A percentile compares a stretch with the other conserved stretches of the same genome.
Conservation (phyloP, 2,329 filamentous ascomycete genomes). For the Parastagonospora avenae region DNA sequence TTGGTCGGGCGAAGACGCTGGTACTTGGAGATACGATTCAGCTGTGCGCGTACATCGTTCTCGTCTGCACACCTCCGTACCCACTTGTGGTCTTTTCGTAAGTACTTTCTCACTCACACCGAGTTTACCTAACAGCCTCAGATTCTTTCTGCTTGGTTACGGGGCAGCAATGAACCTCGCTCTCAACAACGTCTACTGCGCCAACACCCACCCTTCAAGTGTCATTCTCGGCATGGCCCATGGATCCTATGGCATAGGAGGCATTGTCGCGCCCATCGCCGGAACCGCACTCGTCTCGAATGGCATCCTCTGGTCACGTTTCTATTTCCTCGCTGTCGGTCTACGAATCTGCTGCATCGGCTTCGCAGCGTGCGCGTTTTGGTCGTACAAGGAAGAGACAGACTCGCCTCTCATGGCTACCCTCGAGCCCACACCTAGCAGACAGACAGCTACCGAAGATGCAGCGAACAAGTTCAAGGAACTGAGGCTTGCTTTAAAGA, state of each 20-base stretch:
- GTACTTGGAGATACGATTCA: conserved; percentile 64
- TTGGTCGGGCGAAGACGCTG: conserved; percentile 70
- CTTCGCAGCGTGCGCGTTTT: conserved; percentile 71
- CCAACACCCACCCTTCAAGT: conserved; percentile 58
- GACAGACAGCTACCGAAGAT: conserved; percentile 39
- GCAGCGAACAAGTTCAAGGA: conserved; percentile 55
- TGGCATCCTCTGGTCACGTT: conserved; percentile 69
- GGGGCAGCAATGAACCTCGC: conserved; percentile 59
- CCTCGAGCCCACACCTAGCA: conserved; percentile 51
- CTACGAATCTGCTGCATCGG: conserved; percentile 62
- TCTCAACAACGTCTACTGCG: conserved; percentile 62
- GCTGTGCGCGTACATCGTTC: conserved; percentile 65
- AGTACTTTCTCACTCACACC: conserved; percentile 9
- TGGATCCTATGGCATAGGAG: conserved; percentile 62
- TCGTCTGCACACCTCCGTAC: conserved; percentile 73
- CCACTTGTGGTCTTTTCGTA: conserved; percentile 63
- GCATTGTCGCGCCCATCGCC: conserved; percentile 69
- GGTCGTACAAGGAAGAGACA: conserved; percentile 69
- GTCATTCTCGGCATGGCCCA: conserved; percentile 66
- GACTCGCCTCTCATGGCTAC: conserved; percentile 50
- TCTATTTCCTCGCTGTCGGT: conserved; percentile 71
- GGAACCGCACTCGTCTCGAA: conserved; percentile 73
- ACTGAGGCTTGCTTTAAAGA: conserved; percentile 57
- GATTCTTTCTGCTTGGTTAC: conserved; percentile 70
- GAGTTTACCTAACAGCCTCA: conserved; percentile 25